Evolutionary conservation across 208 protist species (phyloP), one percentile per base, ranked within the genome.

Genomic region (Leishmania guyanensis): DNA sequence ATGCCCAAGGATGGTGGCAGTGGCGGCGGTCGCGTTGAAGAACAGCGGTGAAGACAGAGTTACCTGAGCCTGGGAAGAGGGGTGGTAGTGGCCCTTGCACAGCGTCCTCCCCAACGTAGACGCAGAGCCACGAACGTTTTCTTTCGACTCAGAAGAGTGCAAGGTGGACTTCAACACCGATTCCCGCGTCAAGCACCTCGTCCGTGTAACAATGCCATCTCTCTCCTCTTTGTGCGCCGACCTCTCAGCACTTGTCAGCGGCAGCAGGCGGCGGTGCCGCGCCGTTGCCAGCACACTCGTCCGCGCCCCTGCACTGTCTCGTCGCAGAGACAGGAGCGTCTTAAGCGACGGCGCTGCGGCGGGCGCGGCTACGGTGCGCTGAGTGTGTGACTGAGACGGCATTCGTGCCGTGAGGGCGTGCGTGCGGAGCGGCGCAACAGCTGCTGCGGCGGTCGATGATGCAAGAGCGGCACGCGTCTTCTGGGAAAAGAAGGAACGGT

Each of bases 231-330:
- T 39, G 53, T 77, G 20, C 36, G 8, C 20, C 39, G 39, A 9
- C 22, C 3, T n/a, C 20, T 26, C 53, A 14, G 54, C 26, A 1
- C 48, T 39, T 29, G 16, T 39, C 6, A 79, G 76, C 20, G 76
- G 76, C 46, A 79, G 39, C 29, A 79, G 76, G 46, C 76, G 60
- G 64, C 76, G 76, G 50, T 79, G 76, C 43, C 76, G 58, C 48
- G 36, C n/a, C 76, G 1, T 39, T 5, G 76, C 62, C 20, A 79
- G 39, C n/a, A 79, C 76, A 9, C 64, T 71, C 29, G 76, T 48
- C 43, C 76, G 76, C 29, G 64, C 76, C 26, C n/a, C 26, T 22
- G 76, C 76, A 46, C 76, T 79, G 56, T 65, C 74, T 46, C 53
- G 74, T 48, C 74, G 74, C 17, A 36, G 74, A 58, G 48, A 48